Conservation (phyloP, 73 alveolate genomes). For the Uronychia setigera region DNA sequence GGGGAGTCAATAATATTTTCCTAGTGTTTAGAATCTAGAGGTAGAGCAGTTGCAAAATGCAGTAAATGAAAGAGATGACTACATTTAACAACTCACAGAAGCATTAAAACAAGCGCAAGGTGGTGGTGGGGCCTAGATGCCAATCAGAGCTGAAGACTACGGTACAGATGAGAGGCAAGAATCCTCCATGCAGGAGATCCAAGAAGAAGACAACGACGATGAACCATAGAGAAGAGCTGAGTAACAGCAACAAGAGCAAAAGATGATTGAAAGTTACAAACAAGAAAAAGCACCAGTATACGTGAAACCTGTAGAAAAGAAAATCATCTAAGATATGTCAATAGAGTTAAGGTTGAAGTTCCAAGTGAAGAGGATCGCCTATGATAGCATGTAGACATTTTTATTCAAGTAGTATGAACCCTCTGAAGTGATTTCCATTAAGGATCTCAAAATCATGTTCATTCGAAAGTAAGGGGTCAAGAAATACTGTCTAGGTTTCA, state of each 20-base stretch:
- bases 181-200: neutral
- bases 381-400: conserved; percentile 16
- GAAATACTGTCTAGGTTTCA: neutral
- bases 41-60: neutral
- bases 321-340: neutral
- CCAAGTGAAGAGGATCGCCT: conserved; percentile 21
- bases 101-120: neutral
- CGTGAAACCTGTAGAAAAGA: conserved; percentile 9
- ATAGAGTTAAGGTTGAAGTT: conserved; percentile 31
- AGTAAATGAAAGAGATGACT: neutral
- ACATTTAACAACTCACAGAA: neutral
- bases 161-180: neutral
- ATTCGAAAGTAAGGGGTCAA: neutral
- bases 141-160: neutral
- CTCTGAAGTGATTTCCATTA: conserved; percentile 6
- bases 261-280: neutral
- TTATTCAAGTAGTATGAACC: conserved; percentile 27
- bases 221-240: neutral
- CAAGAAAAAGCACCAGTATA: neutral
- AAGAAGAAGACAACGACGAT: neutral
- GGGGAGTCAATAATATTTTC: neutral
- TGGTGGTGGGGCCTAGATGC: neutral
- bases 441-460: neutral
- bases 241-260: neutral
- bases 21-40: neutral